Evolutionary conservation across 2,329 filamentous ascomycete species (phyloP), one percentile per base, ranked within the genome.

Genomic region (Colletotrichum caudatum): DNA sequence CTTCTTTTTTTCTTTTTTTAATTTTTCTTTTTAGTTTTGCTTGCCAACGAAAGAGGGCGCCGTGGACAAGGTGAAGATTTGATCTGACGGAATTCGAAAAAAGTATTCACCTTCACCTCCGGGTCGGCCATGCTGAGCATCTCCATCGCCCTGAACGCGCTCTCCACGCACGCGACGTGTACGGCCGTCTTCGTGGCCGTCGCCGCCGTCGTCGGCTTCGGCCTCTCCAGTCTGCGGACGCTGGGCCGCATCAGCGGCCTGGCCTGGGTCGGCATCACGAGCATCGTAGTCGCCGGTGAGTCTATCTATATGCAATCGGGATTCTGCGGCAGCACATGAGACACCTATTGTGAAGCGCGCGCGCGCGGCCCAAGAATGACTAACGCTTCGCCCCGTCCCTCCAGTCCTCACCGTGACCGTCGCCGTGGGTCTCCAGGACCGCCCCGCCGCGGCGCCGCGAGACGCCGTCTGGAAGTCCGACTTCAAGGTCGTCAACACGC

Each of bases 61-160:
- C 29, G 35, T 56, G 29, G 1, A 14, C 5, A 7, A 12, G 4
- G 12, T 3, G 37, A 14, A 39, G 5, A 3, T 11, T 1, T 23
- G 5, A 23, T 29, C 64, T 66, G 29, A 66, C 41, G 16, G 8
- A 44, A 3, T 2, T 39, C 0, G 39, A 16, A 41, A 41, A 41
- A 41, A 76, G 76, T 76, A 26, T 77, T 74, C 65, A 70, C 76
- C 46, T 77, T 77, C 23, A 64, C 74, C 48, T 74, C 78, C 51
- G 83, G 82, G 54, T 83, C 82, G 8, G 82, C 80, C 2, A 80
- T 86, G 70, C 74, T 84, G 6, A 76, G 82, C 18, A 75, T 80
- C 2, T 84, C 81, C 0, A 83, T 82, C 26, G 80, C 74, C 0
- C 70, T 84, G 2, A 84, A 84, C 71, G 78, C 82, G 3, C 74